These are phyloP conservation scores for Echites panduratus DNA, from an alignment of 257 asterid genomes.

Conservation along the genomic window DNA sequence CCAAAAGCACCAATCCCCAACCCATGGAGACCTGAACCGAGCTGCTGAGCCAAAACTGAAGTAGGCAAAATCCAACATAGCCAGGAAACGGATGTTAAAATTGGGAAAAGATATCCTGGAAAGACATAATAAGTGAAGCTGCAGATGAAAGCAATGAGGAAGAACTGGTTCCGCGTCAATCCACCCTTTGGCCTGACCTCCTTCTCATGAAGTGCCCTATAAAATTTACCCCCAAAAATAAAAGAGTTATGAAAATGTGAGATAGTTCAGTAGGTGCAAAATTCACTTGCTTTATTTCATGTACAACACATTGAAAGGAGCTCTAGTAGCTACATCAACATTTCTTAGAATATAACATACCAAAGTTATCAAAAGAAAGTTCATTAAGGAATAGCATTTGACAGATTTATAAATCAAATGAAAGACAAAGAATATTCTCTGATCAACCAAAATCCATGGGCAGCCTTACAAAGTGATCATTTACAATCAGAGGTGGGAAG, in stretches of 20 bases:
- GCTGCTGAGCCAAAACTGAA: slow-evolving; percentile 75
- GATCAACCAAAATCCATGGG: neutral
- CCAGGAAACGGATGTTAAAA: slow-evolving; percentile 85
- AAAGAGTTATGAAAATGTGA: neutral
- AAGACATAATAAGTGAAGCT: slow-evolving; percentile 86
- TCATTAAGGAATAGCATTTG: neutral
- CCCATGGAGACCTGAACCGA: slow-evolving; percentile 94
- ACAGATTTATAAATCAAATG: neutral
- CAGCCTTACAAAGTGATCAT: neutral
- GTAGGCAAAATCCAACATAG: slow-evolving; percentile 79
- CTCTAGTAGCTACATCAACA: neutral
- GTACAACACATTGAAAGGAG: neutral
- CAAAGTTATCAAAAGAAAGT: neutral
- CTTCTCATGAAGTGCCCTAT: slow-evolving; percentile 90
- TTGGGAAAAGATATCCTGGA: slow-evolving; percentile 86
- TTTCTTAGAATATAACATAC: neutral
- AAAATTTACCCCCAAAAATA: neutral
- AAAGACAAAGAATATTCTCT: neutral
- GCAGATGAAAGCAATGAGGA: slow-evolving; percentile 75
- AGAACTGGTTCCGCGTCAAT: slow-evolving; percentile 75
- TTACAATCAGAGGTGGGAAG: neutral
- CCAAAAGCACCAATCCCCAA: slow-evolving; percentile 88
- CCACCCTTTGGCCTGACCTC: slow-evolving; percentile 64
- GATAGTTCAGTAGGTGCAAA: neutral
- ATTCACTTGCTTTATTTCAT: neutral